phyloP scores from a whole-genome alignment of 768 basidiomycete genomes.

The Collybia mongolica region DNA sequence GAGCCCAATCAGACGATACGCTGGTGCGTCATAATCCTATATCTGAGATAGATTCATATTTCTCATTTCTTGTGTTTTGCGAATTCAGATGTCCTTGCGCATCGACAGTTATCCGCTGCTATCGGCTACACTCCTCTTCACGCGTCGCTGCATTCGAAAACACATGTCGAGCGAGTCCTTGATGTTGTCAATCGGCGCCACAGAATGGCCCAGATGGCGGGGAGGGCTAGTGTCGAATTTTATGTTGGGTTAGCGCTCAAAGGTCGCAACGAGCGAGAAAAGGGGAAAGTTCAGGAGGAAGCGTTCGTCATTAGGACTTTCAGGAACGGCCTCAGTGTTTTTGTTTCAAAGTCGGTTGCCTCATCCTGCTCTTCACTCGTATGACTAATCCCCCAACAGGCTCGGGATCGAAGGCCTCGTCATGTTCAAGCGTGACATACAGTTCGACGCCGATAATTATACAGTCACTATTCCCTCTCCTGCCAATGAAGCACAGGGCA shows the following conservation, averaged over 20 bases:
- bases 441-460: conserved; percentile 92
- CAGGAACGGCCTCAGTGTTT: conserved; percentile 94
- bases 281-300: conserved; percentile 62
- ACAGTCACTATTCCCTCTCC: conserved; percentile 66
- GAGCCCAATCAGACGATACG: conserved; percentile 95
- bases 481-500: conserved; percentile 30
- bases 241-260: conserved; percentile 94
- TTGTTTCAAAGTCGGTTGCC: conserved; percentile 79
- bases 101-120: conserved; percentile 90
- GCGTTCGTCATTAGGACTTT: conserved; percentile 94
- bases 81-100: conserved; percentile 79
- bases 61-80: background rate
- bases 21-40: conserved; percentile 49
- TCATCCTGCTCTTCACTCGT: background rate
- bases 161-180: conserved; percentile 83
- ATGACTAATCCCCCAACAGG: conserved; percentile 36
- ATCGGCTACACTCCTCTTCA: conserved; percentile 85
- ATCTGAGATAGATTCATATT: too few species aligned
- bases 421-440: conserved; percentile 86
- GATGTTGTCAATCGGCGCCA: conserved; percentile 90
- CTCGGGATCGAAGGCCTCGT: conserved; percentile 94
- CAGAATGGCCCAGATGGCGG: conserved; percentile 96
- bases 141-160: conserved; percentile 82
- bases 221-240: conserved; percentile 95
- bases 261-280: conserved; percentile 50